Evolutionary conservation across 2,329 filamentous ascomycete genomes (phyloP).

Genomic region (Fusarium sp.): DNA sequence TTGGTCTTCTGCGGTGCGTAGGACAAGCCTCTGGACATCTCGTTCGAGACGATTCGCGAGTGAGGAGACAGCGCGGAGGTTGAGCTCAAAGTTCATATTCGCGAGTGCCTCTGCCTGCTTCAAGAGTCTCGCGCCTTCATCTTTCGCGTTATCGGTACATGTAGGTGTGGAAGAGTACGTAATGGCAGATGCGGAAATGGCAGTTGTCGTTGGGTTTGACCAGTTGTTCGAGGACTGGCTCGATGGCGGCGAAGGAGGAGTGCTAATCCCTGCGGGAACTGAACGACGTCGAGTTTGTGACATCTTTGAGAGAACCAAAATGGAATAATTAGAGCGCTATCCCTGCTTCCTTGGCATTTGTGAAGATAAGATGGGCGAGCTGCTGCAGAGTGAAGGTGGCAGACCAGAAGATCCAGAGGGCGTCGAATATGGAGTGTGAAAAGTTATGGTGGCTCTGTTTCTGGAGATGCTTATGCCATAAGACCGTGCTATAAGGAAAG

Average conservation of each 20-base stretch:
- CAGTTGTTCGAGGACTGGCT: conserved; percentile 9
- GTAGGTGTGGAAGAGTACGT: neutral
- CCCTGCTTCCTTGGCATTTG: neutral
- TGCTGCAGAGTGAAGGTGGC: neutral
- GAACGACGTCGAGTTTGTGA: conserved; percentile 27
- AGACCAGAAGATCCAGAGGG: neutral
- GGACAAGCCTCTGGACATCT: conserved; percentile 46
- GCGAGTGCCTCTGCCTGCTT: conserved; percentile 50
- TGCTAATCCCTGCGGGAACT: conserved; percentile 14
- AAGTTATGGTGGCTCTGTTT: neutral
- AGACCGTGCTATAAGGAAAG: neutral
- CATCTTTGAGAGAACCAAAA: conserved; percentile 10
- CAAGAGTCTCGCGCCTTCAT: conserved; percentile 26
- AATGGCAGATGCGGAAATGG: neutral
- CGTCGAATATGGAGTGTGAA: neutral
- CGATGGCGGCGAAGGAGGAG: conserved; percentile 7
- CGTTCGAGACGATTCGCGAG: conserved; percentile 48
- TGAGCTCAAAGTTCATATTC: conserved; percentile 53
- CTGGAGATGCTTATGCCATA: neutral
- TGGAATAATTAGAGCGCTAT: neutral
- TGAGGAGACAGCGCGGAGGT: conserved; percentile 45
- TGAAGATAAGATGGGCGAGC: neutral
- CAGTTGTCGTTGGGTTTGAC: neutral
- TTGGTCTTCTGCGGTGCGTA: conserved; percentile 43
- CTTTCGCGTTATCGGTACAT: neutral